Evolutionary conservation across 1,139 yeast species (phyloP).

Genomic region (Groenewaldozyma sp.): DNA sequence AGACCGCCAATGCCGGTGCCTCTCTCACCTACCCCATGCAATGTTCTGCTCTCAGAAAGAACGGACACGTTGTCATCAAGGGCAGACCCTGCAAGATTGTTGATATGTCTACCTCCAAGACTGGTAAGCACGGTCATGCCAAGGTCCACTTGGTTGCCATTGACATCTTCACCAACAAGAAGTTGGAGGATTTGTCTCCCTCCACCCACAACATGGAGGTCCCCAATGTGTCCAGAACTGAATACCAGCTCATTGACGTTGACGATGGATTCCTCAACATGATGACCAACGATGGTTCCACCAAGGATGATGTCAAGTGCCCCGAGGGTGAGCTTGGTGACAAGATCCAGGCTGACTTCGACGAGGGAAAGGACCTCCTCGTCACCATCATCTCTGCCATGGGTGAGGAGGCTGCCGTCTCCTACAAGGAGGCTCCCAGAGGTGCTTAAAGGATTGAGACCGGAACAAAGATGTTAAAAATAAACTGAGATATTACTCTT

Average conservation of each 20-base stretch:
- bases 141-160: conserved; percentile 99
- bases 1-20: conserved; percentile 98
- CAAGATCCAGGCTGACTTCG: conserved; percentile 82
- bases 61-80: conserved; percentile 98
- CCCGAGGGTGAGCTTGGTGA: conserved; percentile 99
- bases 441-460: not conserved
- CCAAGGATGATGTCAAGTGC: conserved; percentile 97
- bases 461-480: too few relatives aligned
- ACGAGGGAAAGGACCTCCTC: conserved; percentile 93
- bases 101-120: conserved; percentile 99
- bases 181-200: conserved; percentile 99
- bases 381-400: conserved; percentile 95
- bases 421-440: conserved; percentile 97
- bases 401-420: conserved; percentile 99
- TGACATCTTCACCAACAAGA: conserved; percentile 98
- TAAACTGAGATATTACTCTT: too few relatives aligned
- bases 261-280: conserved; percentile 97
- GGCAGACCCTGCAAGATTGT: conserved; percentile 99
- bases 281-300: conserved; percentile 95
- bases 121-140: conserved; percentile 99
- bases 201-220: conserved; percentile 99
- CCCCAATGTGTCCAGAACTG: conserved; percentile 93
- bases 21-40: conserved; percentile 98
- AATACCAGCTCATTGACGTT: conserved; percentile 94
- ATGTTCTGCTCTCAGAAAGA: conserved; percentile 99